These are phyloP conservation scores for Pistacia vera DNA, from an alignment of 345 rosid genomes.

Conservation along the genomic window DNA sequence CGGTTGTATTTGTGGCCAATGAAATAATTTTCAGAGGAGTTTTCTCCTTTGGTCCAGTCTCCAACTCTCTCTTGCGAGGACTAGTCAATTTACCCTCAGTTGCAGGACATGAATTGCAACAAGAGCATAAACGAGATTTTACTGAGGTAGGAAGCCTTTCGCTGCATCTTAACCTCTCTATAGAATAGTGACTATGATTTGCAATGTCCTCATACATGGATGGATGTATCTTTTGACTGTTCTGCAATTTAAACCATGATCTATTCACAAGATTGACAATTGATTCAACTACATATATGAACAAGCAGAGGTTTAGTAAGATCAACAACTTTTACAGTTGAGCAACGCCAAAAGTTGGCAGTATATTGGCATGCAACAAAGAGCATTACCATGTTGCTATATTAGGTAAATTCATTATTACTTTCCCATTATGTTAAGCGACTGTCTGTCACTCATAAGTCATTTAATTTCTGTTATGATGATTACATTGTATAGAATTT, in stretches of 20 bases:
- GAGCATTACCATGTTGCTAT: neutral
- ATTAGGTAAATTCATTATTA: neutral
- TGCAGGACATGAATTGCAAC: slow-evolving; percentile 36
- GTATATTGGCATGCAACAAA: neutral
- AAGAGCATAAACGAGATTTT: slow-evolving; percentile 31
- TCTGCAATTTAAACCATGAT: slow-evolving; percentile 45
- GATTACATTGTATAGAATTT: neutral
- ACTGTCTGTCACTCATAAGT: neutral
- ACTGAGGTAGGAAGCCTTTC: slow-evolving; percentile 22
- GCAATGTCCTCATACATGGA: slow-evolving; percentile 50
- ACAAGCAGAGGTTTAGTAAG: neutral
- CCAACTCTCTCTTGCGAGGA: slow-evolving; percentile 18
- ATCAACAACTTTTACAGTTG: neutral
- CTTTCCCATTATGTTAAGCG: neutral
- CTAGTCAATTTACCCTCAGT: slow-evolving; percentile 23
- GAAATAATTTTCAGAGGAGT: slow-evolving; percentile 10
- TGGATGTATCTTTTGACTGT: slow-evolving; percentile 52
- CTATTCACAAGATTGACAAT: slow-evolving; percentile 12
- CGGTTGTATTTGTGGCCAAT: slow-evolving; percentile 17
- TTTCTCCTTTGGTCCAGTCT: slow-evolving; percentile 16
- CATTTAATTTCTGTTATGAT: neutral
- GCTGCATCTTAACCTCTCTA: slow-evolving; percentile 40
- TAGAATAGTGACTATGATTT: slow-evolving; percentile 17
- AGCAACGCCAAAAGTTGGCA: neutral
- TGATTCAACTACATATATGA: slow-evolving; percentile 1